phyloP scores from a whole-genome alignment of 768 basidiomycete genomes.

The Boletellus emodensis region DNA sequence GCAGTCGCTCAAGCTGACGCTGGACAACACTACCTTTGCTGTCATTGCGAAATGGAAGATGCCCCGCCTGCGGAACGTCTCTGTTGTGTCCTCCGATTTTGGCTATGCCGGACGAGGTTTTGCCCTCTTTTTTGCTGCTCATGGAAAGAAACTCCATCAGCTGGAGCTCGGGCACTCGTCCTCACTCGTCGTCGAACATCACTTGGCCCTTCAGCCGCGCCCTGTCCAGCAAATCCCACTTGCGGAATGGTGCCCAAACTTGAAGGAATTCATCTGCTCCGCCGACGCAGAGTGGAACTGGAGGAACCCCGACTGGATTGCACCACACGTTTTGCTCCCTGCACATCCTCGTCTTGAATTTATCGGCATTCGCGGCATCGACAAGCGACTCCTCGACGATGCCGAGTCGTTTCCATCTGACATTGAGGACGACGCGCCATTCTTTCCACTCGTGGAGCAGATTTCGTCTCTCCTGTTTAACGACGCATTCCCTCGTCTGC shows the following conservation, averaged over 20 bases:
- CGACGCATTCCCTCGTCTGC: conserved; percentile 59
- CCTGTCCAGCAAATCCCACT: conserved; percentile 42
- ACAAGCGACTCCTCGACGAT: conserved; percentile 54
- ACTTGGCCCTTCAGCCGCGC: conserved; percentile 46
- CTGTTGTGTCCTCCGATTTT: conserved; percentile 68
- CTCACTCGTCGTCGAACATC: conserved; percentile 63
- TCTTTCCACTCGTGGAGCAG: conserved; percentile 65
- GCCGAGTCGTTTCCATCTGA: conserved; percentile 30
- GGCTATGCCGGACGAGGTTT: conserved; percentile 66
- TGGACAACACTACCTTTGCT: conserved; percentile 68
- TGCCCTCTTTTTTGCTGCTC: conserved; percentile 58
- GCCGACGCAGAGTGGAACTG: conserved; percentile 83
- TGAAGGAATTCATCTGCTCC: conserved; percentile 66
- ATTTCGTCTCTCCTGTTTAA: conserved; percentile 53
- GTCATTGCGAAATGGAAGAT: conserved; percentile 65
- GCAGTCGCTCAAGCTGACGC: conserved; percentile 63
- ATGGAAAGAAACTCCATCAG: conserved; percentile 58
- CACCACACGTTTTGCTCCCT: conserved; percentile 68
- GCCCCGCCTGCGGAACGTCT: conserved; percentile 59
- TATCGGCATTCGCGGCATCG: conserved; percentile 71
- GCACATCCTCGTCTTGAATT: conserved; percentile 57
- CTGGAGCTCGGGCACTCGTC: conserved; percentile 72
- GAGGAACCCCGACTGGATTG: conserved; percentile 77
- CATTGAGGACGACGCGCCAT: conserved; percentile 43
- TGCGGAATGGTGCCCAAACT: conserved; percentile 66